A percentile compares a stretch with the other conserved stretches of the same genome.
These are phyloP conservation scores for Monilinia fructicola DNA, from an alignment of 2,329 filamentous ascomycete species.

Conservation along the genomic window DNA sequence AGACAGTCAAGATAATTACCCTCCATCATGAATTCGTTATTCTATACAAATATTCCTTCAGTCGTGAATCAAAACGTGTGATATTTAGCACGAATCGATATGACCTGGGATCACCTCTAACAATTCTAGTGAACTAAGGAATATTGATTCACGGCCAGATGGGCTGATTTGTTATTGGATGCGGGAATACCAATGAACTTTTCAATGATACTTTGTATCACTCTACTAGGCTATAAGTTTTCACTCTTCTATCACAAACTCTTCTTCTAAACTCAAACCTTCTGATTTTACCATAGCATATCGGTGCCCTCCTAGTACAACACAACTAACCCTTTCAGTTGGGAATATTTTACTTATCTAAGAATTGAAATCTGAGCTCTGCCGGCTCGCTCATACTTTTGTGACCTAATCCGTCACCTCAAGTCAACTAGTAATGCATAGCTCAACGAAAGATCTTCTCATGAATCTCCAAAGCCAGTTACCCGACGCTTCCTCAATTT, in stretches of 20 bases:
- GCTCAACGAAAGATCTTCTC: neutral
- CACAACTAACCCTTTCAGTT: neutral
- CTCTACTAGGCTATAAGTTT: neutral
- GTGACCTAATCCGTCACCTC: neutral
- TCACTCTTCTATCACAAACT: neutral
- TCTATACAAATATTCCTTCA: neutral
- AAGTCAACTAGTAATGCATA: neutral
- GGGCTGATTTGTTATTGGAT: conserved; percentile 3
- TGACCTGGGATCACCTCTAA: neutral
- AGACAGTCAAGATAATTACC: neutral
- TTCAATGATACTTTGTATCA: neutral
- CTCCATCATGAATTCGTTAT: neutral
- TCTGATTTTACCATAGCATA: neutral
- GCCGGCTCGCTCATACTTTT: neutral
- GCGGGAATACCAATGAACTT: neutral
- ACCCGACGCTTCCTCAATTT: no score
- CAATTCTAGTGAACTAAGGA: neutral
- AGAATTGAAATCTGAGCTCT: neutral
- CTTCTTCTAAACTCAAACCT: neutral
- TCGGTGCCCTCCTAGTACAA: neutral
- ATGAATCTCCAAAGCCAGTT: neutral
- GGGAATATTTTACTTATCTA: neutral
- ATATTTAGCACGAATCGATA: neutral
- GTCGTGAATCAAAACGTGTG: neutral
- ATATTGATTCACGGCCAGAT: conserved; percentile 1